Evolutionary conservation across 805 yeast species (phyloP).

Genomic region (Priceomyces haplophilus): DNA sequence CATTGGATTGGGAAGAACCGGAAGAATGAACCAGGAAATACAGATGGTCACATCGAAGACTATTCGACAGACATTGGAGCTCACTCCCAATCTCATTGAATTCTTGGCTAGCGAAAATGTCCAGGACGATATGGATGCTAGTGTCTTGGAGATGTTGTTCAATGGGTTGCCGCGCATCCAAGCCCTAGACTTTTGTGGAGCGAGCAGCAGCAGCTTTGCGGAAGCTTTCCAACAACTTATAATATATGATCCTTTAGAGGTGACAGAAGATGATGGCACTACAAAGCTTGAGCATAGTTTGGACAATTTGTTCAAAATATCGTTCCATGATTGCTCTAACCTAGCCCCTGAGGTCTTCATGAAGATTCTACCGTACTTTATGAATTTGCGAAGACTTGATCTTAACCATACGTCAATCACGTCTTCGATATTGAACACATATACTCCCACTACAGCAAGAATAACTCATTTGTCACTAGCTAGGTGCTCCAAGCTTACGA

Average conservation of each 20-base stretch:
- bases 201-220: conserved; percentile 63
- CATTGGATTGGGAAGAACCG: conserved; percentile 85
- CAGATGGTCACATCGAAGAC: conserved; percentile 84
- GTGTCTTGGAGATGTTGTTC: conserved; percentile 55
- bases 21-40: conserved; percentile 84
- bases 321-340: conserved; percentile 87
- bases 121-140: conserved; percentile 70
- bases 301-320: conserved; percentile 43
- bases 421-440: conserved; percentile 51
- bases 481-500: conserved; percentile 58
- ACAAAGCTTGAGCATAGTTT: conserved; percentile 4
- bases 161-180: conserved; percentile 53
- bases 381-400: conserved; percentile 64
- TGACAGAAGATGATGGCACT: conserved; percentile 7
- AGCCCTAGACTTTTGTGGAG: conserved; percentile 86
- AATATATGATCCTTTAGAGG: conserved; percentile 21
- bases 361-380: conserved; percentile 55
- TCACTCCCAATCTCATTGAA: conserved; percentile 69
- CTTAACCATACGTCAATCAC: conserved; percentile 77
- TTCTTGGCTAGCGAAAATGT: conserved; percentile 83
- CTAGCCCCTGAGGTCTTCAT: conserved; percentile 56
- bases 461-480: conserved; percentile 72
- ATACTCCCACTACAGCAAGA: conserved; percentile 53
- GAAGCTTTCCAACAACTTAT: conserved; percentile 49
- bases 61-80: conserved; percentile 55